Base-by-base conservation (phyloP, 805 yeast genomes). In the Zygotorulaspora danielsina region DNA sequence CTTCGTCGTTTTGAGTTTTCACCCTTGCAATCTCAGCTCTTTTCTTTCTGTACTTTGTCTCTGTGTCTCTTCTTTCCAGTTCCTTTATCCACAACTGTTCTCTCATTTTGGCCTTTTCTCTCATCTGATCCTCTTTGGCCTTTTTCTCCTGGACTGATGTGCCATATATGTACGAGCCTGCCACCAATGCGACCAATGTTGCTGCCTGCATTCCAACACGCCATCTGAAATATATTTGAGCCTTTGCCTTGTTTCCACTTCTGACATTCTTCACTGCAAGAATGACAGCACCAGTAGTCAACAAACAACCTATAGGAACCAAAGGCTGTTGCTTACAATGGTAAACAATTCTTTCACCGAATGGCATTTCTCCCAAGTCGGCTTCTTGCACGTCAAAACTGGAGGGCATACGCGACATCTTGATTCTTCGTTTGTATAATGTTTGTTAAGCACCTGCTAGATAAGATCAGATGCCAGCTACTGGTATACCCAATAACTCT, bases 41-140 rank as follows among this genome's bases (percentile, higher is more conserved):
- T 49, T 70, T 62, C 61, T 75, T 79, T 53, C 95, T 71, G 44
- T 71, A 76, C 57, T 82, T 79, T 41, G 80, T 77, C 41, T 79
- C 83, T 10, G 63, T 73, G 59, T 88, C 96, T 61, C 95, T 76
- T 66, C 95, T 76, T 59, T 88, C 97, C 54, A 88, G 71, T 55
- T 84, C 94, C 57, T 84, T 86, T 45, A 88, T 82, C 97, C 97
- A 89, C 49, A 89, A 59, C 53, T 67, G 70, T 59, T 89, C 96
- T 69, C 97, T 80, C 57, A 77, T 65, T 61, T 82, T 82, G 29
- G 97, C 95, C 75, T 85, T 84, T 52, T 80, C 84, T 38, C 77
- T 67, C 50, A 84, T 69, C 47, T 69, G 58, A 21, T 84, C 90
- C 50, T 85, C 90, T 38, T 74, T 73, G 5, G 78, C 57, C 46